Conservation (phyloP, 2,329 filamentous ascomycete genomes). For the Verticillium zaregamsianum region DNA sequence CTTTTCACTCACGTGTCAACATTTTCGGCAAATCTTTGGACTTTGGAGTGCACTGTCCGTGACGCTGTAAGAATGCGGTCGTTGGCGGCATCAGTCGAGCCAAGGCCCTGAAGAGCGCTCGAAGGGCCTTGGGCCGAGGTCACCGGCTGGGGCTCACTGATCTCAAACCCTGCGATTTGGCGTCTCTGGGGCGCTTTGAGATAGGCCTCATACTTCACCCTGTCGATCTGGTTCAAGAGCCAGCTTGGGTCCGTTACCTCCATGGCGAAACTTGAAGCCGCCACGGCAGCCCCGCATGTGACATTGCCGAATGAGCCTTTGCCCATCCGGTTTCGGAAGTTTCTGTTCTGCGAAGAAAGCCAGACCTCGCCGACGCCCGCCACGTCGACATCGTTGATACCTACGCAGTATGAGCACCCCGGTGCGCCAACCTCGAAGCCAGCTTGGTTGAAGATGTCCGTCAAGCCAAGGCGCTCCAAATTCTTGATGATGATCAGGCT, state of each 20-base stretch:
- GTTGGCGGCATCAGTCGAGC: neutral
- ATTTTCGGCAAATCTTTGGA: slow-evolving; percentile 14
- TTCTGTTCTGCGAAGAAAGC: slow-evolving; percentile 38
- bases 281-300: slow-evolving; percentile 39
- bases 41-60: slow-evolving; percentile 6
- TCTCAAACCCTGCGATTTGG: slow-evolving; percentile 5
- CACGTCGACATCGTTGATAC: slow-evolving; percentile 31
- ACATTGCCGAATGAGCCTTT: slow-evolving; percentile 32
- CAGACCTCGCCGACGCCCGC: slow-evolving; percentile 35
- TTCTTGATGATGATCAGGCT: slow-evolving; percentile 29
- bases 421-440: slow-evolving; percentile 35
- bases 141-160: neutral
- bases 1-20: slow-evolving; percentile 13
- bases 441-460: slow-evolving; percentile 31
- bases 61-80: slow-evolving; percentile 3
- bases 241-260: slow-evolving; percentile 30
- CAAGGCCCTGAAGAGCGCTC: neutral
- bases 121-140: neutral
- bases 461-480: slow-evolving; percentile 25
- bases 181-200: slow-evolving; percentile 8
- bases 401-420: slow-evolving; percentile 39
- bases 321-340: slow-evolving; percentile 40
- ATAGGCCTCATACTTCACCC: neutral
- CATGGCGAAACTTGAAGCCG: slow-evolving; percentile 42
- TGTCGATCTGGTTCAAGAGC: slow-evolving; percentile 21